Evolutionary conservation across 2,329 filamentous ascomycete species (phyloP), one percentile per base, ranked within the genome.

Genomic region (Erysiphe pulchra): DNA sequence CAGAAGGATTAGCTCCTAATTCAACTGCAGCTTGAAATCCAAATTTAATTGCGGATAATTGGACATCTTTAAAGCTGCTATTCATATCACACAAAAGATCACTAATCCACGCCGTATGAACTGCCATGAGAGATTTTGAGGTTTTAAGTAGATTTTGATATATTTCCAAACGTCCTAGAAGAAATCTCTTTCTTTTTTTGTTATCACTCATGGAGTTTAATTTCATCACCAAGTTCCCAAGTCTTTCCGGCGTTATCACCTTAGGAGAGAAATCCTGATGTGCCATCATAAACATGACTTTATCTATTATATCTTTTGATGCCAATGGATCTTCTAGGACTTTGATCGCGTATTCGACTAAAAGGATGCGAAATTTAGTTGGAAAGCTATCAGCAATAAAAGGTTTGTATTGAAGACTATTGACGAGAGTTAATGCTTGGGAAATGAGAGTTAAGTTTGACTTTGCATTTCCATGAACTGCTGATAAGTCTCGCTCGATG

Each of bases 11-110:
- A 31, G 73, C 71, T 2, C 82, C 81, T 4, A 90, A 66, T 1
- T 65, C 62, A 49, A 77, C 73, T 9, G 78, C 77, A 17, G 80
- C 75, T 47, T 84, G 73, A 2, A 77, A 66, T 1, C 82, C 83
- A 11, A 90, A 67, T 24, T 71, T 66, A 44, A 95, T 77, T 2
- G 86, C 85, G 39, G 77, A 72, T 5, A 66, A 65, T 42, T 83
- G 73, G 41, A 87, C 79, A 37, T 93, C 84, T 53, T 77, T 79
- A 43, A 85, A 65, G 31, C 65, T 74, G 59, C 83, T 85, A 36
- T 92, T 68, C 68, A 94, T 77, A 44, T 84, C 83, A 17, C 75
- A 75, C 50, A 95, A 75, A 17, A 93, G 64, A 57, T 92, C 79
- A 45, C 79, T 69, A 43, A 94, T 66, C 87, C 90, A 98, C 48